These are phyloP conservation scores for Emmonsia crescens DNA, from an alignment of 2,329 filamentous ascomycete species.

Conservation along the genomic window DNA sequence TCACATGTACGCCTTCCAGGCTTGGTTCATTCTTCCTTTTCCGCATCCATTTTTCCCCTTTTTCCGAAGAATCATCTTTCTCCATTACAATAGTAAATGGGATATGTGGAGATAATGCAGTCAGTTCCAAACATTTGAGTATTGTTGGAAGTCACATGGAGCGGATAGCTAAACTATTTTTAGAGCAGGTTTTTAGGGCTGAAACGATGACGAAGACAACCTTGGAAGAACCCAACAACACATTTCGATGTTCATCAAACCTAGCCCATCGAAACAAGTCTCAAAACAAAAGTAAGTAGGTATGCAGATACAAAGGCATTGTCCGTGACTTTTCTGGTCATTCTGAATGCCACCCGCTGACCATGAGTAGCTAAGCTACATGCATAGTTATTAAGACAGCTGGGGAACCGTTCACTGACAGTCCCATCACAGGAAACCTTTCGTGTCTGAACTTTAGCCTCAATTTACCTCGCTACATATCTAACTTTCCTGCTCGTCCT, in stretches of 20 bases:
- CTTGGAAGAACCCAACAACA: not conserved
- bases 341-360: not conserved
- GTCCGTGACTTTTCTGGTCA: not conserved
- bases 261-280: not conserved
- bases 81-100: no score
- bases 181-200: not conserved
- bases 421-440: not conserved
- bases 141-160: not conserved
- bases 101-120: no score
- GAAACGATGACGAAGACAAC: not conserved
- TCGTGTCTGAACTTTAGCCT: no score
- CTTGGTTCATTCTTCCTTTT: no score
- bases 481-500: not conserved
- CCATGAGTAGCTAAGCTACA: not conserved
- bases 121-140: no score
- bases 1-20: no score
- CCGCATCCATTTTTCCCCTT: no score
- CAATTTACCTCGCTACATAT: no score
- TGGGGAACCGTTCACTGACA: not conserved
- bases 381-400: not conserved
- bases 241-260: not conserved
- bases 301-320: not conserved
- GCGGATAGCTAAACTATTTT: no score
- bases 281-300: not conserved
- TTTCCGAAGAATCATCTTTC: no score